Evolutionary conservation across 805 yeast genomes (phyloP).

Genomic region (Metschnikowia picachoensis): DNA sequence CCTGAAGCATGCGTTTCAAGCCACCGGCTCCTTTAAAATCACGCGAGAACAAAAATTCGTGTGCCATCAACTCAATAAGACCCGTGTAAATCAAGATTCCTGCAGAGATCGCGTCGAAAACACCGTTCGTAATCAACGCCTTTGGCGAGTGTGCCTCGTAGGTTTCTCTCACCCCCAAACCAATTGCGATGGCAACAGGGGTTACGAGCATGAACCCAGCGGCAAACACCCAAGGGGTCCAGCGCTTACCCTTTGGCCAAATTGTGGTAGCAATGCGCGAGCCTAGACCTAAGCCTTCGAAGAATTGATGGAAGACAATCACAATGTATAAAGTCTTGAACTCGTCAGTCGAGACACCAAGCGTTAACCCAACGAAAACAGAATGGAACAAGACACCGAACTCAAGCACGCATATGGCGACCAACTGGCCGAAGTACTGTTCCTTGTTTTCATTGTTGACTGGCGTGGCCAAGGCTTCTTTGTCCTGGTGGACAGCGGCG

Average conservation of each 20-base stretch:
- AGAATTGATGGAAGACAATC: conserved; percentile 68
- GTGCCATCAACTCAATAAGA: conserved; percentile 37
- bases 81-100: conserved; percentile 36
- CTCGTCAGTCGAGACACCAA: conserved; percentile 75
- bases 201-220: conserved; percentile 29
- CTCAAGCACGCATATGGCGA: conserved; percentile 60
- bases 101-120: conserved; percentile 33
- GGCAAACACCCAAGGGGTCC: conserved; percentile 46
- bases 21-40: conserved; percentile 24
- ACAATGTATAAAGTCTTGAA: conserved; percentile 70
- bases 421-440: conserved; percentile 51
- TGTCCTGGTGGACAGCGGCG: conserved; percentile 42
- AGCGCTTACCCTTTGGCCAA: conserved; percentile 46
- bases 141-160: conserved; percentile 32
- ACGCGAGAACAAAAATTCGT: conserved; percentile 32
- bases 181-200: conserved; percentile 34
- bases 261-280: conserved; percentile 61
- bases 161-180: conserved; percentile 30
- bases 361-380: conserved; percentile 71
- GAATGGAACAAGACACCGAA: conserved; percentile 84
- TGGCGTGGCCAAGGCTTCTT: conserved; percentile 37
- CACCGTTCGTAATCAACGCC: conserved; percentile 31
- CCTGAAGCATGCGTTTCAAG: conserved; percentile 20
- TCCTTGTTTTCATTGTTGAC: conserved; percentile 35
- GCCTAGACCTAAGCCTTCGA: conserved; percentile 85